These are phyloP conservation scores for Penicillium glabrum DNA, from an alignment of 2,329 filamentous ascomycete genomes.

Conservation along the genomic window DNA sequence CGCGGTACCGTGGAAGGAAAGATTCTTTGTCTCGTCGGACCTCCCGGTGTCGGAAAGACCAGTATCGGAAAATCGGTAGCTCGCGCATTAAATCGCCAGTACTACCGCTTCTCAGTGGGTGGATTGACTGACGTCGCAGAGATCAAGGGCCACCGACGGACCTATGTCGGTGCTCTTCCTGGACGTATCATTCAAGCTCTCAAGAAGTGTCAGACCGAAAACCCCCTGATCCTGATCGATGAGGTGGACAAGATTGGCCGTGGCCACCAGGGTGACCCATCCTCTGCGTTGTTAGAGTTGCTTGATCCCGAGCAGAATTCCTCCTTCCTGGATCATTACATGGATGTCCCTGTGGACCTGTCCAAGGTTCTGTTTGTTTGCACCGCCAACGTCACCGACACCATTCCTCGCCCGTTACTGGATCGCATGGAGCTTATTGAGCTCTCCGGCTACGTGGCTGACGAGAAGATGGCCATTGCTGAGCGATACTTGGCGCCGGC, in stretches of 20 bases:
- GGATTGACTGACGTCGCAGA: conserved; percentile 96
- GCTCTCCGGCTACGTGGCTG: conserved; percentile 91
- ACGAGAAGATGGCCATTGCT: conserved; percentile 99
- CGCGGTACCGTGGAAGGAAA: conserved; percentile 97
- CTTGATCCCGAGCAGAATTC: conserved; percentile 96
- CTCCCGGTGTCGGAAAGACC: conserved; percentile 96
- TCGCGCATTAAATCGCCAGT: conserved; percentile 87
- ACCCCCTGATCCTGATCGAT: conserved; percentile 92
- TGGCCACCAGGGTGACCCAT: conserved; percentile 93
- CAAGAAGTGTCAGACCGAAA: conserved; percentile 99
- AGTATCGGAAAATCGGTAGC: conserved; percentile 99
- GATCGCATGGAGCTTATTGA: conserved; percentile 98
- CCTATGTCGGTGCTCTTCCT: conserved; percentile 92
- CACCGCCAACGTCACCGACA: conserved; percentile 98
- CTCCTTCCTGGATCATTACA: conserved; percentile 97
- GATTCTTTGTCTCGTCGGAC: conserved; percentile 95
- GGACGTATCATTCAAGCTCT: conserved; percentile 96
- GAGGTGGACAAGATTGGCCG: conserved; percentile 98
- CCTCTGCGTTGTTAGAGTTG: conserved; percentile 87
- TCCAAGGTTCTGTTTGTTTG: conserved; percentile 98
- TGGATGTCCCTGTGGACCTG: conserved; percentile 95
- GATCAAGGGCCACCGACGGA: conserved; percentile 95
- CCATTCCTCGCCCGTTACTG: conserved; percentile 87
- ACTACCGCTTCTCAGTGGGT: conserved; percentile 97
- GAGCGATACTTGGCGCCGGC: conserved; percentile 88